Percentiles rank a stretch among this genome's conserved stretches.
phyloP scores from a whole-genome alignment of 768 basidiomycete genomes.

The Boletus reticuloceps region DNA sequence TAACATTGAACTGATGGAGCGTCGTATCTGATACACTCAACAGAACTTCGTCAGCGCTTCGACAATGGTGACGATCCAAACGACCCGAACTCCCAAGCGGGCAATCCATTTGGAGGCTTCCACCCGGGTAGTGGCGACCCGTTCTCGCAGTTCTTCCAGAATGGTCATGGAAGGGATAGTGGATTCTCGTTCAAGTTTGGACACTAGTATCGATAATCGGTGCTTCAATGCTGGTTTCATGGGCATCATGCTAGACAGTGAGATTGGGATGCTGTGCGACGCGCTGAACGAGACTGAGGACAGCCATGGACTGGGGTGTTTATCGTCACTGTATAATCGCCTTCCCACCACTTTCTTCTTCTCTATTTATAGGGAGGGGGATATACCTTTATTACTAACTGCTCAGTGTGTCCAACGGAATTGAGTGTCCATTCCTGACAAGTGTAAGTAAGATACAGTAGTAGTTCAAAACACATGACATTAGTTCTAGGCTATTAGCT shows the following conservation, averaged over 20 bases:
- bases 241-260: background rate
- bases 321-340: conserved; percentile 11
- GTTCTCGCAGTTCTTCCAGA: conserved; percentile 85
- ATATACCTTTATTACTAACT: background rate
- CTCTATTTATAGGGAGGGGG: background rate
- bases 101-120: conserved; percentile 46
- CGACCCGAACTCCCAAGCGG: conserved; percentile 69
- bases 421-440: no score
- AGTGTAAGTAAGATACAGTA: no score
- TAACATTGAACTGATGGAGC: background rate
- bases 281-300: background rate
- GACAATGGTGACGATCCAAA: conserved; percentile 97
- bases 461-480: no score
- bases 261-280: background rate
- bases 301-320: background rate
- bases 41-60: conserved; percentile 80
- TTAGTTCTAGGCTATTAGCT: no score
- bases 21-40: background rate
- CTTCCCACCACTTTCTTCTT: background rate
- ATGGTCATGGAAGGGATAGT: conserved; percentile 35
- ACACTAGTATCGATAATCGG: conserved; percentile 4
- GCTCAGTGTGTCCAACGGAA: no score
- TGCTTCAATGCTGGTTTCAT: background rate
- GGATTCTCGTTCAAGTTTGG: conserved; percentile 37
- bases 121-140: conserved; percentile 43